Evolutionary conservation across 1,284 basidiomycete species (phyloP).

Genomic region (Sanguinoderma infundibulare): DNA sequence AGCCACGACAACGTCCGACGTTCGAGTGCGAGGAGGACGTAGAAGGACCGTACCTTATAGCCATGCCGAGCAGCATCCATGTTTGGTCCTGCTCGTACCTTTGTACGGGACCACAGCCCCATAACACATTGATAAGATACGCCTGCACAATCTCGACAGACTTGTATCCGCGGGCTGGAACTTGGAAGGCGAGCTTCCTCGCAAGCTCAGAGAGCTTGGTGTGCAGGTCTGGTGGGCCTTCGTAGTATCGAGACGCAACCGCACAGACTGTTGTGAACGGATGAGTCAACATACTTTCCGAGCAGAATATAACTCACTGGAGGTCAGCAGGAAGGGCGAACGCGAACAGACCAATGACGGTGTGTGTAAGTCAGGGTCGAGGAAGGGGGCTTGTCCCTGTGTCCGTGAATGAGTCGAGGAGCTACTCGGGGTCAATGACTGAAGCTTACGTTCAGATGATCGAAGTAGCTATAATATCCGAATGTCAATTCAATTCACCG

Average conservation of each 20-base stretch:
- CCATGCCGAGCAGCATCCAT: slow-evolving; percentile 90
- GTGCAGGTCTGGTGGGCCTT: slow-evolving; percentile 84
- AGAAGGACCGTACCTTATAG: slow-evolving; percentile 60
- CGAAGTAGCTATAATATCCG: slow-evolving; percentile 63
- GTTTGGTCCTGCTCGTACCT: slow-evolving; percentile 97
- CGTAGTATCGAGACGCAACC: slow-evolving; percentile 91
- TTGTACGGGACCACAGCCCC: slow-evolving; percentile 91
- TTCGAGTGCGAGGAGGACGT: not conserved
- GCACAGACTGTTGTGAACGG: slow-evolving; percentile 74
- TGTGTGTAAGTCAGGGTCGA: slow-evolving; percentile 89
- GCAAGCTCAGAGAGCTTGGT: slow-evolving; percentile 81
- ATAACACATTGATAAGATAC: slow-evolving; percentile 81
- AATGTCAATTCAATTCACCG: slow-evolving; percentile 13
- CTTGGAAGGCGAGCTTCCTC: slow-evolving; percentile 91
- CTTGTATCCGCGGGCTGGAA: slow-evolving; percentile 88
- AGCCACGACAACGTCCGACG: slow-evolving; percentile 2
- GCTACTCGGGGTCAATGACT: slow-evolving; percentile 17
- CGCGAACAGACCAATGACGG: slow-evolving; percentile 90
- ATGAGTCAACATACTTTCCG: slow-evolving; percentile 8
- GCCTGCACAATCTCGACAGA: slow-evolving; percentile 95
- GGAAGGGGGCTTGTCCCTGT: slow-evolving; percentile 73
- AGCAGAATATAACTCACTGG: slow-evolving; percentile 60
- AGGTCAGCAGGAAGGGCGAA: slow-evolving; percentile 91
- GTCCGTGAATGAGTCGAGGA: slow-evolving; percentile 17
- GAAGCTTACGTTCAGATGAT: slow-evolving; percentile 70